Conservation (phyloP, 768 basidiomycete species). For the Calocera viscosa region DNA sequence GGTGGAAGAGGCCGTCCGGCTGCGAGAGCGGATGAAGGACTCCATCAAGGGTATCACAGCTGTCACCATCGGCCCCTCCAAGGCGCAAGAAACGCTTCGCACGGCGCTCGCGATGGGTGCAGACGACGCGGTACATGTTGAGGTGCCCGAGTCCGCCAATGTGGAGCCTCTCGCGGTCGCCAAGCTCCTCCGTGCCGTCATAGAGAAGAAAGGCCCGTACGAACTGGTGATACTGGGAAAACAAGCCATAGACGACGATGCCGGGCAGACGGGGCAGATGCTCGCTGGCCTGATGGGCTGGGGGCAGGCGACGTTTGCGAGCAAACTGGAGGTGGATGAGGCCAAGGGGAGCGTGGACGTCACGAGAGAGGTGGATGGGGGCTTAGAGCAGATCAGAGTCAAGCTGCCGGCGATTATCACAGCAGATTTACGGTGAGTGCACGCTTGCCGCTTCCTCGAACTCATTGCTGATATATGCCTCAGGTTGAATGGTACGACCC, state of each 20-base stretch:
- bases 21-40: slow-evolving; percentile 74
- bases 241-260: slow-evolving; percentile 96
- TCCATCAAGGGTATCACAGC: slow-evolving; percentile 76
- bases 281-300: slow-evolving; percentile 83
- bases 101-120: slow-evolving; percentile 98
- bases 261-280: slow-evolving; percentile 94
- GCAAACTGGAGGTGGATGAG: slow-evolving; percentile 62
- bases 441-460: background rate
- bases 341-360: slow-evolving; percentile 54
- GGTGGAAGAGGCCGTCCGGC: slow-evolving; percentile 89
- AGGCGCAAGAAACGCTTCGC: slow-evolving; percentile 77
- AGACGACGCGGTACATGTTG: slow-evolving; percentile 83
- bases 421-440: slow-evolving; percentile 76
- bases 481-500: slow-evolving; percentile 56
- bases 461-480: slow-evolving; percentile 9
- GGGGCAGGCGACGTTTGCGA: slow-evolving; percentile 92
- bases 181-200: slow-evolving; percentile 64
- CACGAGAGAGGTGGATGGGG: slow-evolving; percentile 88
- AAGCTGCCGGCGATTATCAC: slow-evolving; percentile 76
- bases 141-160: slow-evolving; percentile 54
- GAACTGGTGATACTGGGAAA: slow-evolving; percentile 94
- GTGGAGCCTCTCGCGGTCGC: slow-evolving; percentile 90
- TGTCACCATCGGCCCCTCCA: slow-evolving; percentile 87
- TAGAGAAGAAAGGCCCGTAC: slow-evolving; percentile 46
- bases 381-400: slow-evolving; percentile 69